Evolutionary conservation across 2,329 filamentous ascomycete species (phyloP).

Genomic region (Ophiocordyceps unilateralis): DNA sequence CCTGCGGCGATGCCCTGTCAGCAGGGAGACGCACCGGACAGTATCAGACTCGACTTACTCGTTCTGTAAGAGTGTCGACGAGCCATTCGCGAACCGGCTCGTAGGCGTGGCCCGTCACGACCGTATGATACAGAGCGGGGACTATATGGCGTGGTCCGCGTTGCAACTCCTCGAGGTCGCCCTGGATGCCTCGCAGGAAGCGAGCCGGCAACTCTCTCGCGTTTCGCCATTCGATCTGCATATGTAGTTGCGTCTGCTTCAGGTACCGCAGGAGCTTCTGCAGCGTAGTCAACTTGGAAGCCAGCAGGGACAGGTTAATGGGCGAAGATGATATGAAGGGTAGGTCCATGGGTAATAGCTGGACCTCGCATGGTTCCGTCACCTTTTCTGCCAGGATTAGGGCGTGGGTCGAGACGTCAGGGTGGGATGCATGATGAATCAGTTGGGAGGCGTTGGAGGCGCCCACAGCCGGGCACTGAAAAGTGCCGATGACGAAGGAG

Average conservation of each 20-base stretch:
- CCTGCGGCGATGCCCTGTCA: constrained; percentile 28
- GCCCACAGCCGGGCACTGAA: constrained; percentile 28
- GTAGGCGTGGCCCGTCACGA: constrained; percentile 67
- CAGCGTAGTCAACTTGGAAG: constrained; percentile 72
- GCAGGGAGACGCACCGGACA: not conserved
- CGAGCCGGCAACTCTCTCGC: constrained; percentile 60
- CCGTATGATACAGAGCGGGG: constrained; percentile 66
- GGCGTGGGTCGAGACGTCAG: constrained; percentile 57
- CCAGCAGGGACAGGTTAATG: constrained; percentile 66
- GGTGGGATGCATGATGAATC: constrained; percentile 51
- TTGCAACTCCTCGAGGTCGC: constrained; percentile 46
- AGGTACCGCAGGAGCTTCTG: constrained; percentile 80
- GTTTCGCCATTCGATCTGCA: constrained; percentile 68
- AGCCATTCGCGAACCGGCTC: constrained; percentile 72
- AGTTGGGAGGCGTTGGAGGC: constrained; percentile 15
- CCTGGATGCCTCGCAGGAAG: constrained; percentile 64
- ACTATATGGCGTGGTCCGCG: constrained; percentile 46
- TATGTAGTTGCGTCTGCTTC: constrained; percentile 60
- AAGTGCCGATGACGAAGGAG: constrained; percentile 60
- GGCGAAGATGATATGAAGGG: constrained; percentile 64
- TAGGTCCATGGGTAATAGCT: constrained; percentile 65
- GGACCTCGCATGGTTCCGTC: constrained; percentile 14
- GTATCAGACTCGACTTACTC: constrained; percentile 31
- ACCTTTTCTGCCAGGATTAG: constrained; percentile 37
- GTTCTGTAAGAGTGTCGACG: constrained; percentile 62